These are phyloP conservation scores for Claviceps sp. DNA, from an alignment of 2,329 filamentous ascomycete genomes.

Conservation along the genomic window DNA sequence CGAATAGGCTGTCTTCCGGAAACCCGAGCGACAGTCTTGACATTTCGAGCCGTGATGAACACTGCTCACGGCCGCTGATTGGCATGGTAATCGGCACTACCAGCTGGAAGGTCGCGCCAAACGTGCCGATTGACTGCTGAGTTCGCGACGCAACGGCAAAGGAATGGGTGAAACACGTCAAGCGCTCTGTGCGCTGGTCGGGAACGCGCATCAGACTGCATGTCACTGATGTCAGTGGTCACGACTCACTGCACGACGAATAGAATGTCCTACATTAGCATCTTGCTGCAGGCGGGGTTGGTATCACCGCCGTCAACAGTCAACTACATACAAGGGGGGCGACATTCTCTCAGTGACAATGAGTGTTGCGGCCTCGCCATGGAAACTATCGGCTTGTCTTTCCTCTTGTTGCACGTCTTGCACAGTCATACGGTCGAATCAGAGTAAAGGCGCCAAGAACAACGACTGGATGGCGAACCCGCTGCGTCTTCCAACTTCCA, in stretches of 20 bases:
- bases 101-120: not conserved
- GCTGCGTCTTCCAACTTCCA: too few species aligned
- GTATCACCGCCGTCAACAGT: not conserved
- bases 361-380: not conserved
- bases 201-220: constrained; percentile 2
- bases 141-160: not conserved
- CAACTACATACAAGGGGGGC: not conserved
- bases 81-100: not conserved
- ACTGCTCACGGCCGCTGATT: too few species aligned
- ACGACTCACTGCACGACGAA: constrained; percentile 1
- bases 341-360: not conserved
- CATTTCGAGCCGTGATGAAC: not conserved
- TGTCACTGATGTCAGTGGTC: not conserved
- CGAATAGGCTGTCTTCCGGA: constrained; percentile 1
- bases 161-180: constrained; percentile 4
- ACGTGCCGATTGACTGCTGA: not conserved
- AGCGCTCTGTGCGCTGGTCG: constrained; percentile 2
- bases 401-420: not conserved
- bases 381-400: not conserved
- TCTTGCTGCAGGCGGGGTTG: not conserved
- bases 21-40: not conserved
- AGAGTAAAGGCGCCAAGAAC: not conserved
- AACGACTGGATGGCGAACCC: not conserved
- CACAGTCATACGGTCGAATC: not conserved
- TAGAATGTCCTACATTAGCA: not conserved